These are phyloP conservation scores for Pichia rugopelliculosa DNA, from an alignment of 805 yeast genomes.

Conservation along the genomic window DNA sequence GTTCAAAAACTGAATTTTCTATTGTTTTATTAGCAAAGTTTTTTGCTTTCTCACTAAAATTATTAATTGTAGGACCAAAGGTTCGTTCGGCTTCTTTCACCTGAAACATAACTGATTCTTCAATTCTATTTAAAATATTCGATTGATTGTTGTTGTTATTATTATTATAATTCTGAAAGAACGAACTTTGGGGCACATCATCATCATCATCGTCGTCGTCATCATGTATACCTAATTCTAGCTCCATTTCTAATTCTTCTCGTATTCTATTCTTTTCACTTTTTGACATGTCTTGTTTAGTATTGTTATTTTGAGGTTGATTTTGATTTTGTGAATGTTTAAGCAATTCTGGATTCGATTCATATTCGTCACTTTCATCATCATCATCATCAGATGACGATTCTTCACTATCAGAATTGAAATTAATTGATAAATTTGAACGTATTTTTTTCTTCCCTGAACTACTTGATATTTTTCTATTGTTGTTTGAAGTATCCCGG, in stretches of 20 bases:
- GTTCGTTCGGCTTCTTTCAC: conserved; percentile 15
- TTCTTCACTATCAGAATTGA: conserved; percentile 23
- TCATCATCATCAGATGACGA: conserved; percentile 3
- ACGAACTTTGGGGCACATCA: conserved; percentile 3
- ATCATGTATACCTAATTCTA: conserved; percentile 22
- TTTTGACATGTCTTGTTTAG: not conserved
- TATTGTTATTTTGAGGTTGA: not conserved
- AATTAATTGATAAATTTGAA: conserved; percentile 20
- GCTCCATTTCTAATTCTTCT: conserved; percentile 16
- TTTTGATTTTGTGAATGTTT: not conserved
- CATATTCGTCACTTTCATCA: not conserved
- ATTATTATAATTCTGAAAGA: not conserved
- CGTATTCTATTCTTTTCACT: conserved; percentile 15
- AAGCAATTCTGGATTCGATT: not conserved
- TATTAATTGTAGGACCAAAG: conserved; percentile 16
- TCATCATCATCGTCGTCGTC: conserved; percentile 19
- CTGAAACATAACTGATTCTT: conserved; percentile 16
- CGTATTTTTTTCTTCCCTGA: conserved; percentile 12
- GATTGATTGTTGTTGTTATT: not conserved
- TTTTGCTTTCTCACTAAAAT: conserved; percentile 23
- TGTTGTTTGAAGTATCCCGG: not conserved
- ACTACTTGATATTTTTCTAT: not conserved
- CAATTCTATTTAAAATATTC: conserved; percentile 5
- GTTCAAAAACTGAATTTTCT: conserved; percentile 6
- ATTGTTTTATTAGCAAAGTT: conserved; percentile 22